These are phyloP conservation scores for Xylaria acuta DNA, from an alignment of 495 filamentous ascomycete species.

Conservation along the genomic window DNA sequence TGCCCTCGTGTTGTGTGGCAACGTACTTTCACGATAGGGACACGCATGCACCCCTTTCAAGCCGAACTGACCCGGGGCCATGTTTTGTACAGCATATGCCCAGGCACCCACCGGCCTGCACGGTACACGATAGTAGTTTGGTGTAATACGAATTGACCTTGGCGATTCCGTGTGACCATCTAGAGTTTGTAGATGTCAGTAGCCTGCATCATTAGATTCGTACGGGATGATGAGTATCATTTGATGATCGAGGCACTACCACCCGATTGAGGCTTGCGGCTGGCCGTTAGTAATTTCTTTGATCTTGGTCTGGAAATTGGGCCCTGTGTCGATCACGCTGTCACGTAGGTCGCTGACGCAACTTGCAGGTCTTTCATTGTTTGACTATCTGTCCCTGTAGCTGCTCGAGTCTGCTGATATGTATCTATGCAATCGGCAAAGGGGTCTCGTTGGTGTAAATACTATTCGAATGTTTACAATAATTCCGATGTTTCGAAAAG, in stretches of 20 bases:
- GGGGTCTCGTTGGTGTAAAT: too few species aligned
- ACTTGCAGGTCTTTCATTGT: not conserved
- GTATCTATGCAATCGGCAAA: not conserved
- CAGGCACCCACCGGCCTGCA: not conserved
- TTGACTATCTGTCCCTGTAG: not conserved
- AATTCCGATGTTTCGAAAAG: not conserved
- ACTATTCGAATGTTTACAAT: not conserved
- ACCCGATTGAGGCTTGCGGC: slow-evolving; percentile 15
- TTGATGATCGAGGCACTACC: not conserved
- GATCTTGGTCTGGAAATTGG: slow-evolving; percentile 24
- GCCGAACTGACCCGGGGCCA: not conserved
- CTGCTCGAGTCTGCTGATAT: not conserved
- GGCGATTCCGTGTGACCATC: not conserved
- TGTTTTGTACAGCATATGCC: not conserved
- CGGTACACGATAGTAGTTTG: not conserved
- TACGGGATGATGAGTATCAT: not conserved
- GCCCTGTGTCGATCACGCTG: slow-evolving; percentile 21
- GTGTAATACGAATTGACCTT: not conserved
- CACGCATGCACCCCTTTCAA: slow-evolving; percentile 3
- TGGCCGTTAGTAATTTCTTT: slow-evolving; percentile 7
- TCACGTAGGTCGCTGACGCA: slow-evolving; percentile 1
- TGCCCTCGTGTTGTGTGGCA: not conserved
- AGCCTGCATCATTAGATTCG: slow-evolving; percentile 1
- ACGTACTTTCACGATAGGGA: not conserved
- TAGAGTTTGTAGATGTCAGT: not conserved